phyloP scores from a whole-genome alignment of 2,329 filamentous ascomycete genomes.

The Chaetomiaceae sp. region DNA sequence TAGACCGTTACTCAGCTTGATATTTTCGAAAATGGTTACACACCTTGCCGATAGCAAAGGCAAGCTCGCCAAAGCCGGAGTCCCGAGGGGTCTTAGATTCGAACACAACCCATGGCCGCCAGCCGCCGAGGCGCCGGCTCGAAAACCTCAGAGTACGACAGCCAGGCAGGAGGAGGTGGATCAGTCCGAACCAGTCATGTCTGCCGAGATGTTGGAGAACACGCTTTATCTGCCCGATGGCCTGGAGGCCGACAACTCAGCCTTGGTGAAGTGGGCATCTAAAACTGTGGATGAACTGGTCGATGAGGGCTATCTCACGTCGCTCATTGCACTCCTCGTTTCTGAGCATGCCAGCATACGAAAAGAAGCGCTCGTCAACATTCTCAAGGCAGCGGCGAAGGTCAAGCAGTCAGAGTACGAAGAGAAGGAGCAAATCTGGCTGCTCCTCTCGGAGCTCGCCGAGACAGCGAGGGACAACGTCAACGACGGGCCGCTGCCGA shows the following conservation, averaged over 20 bases:
- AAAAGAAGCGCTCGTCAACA: conserved; percentile 67
- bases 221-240: conserved; percentile 48
- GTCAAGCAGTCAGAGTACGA: conserved; percentile 65
- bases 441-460: conserved; percentile 73
- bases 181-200: conserved; percentile 25
- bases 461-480: conserved; percentile 64
- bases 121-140: not conserved
- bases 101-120: conserved; percentile 14
- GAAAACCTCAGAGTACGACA: not conserved
- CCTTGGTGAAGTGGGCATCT: conserved; percentile 62
- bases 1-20: conserved; percentile 39
- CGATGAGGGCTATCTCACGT: conserved; percentile 68
- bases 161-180: not conserved
- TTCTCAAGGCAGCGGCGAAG: conserved; percentile 61
- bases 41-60: conserved; percentile 35
- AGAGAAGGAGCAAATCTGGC: conserved; percentile 72
- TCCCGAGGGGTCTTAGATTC: conserved; percentile 16
- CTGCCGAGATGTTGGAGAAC: conserved; percentile 45
- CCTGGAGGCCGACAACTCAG: conserved; percentile 47
- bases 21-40: conserved; percentile 40
- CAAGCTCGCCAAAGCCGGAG: conserved; percentile 17
- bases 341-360: conserved; percentile 73
- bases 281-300: conserved; percentile 76
- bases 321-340: conserved; percentile 69
- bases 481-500: conserved; percentile 59